Evolutionary conservation across 1,284 basidiomycete species (phyloP), one percentile per base, ranked within the genome.

Genomic region (Cutaneotrichosporon sp.): DNA sequence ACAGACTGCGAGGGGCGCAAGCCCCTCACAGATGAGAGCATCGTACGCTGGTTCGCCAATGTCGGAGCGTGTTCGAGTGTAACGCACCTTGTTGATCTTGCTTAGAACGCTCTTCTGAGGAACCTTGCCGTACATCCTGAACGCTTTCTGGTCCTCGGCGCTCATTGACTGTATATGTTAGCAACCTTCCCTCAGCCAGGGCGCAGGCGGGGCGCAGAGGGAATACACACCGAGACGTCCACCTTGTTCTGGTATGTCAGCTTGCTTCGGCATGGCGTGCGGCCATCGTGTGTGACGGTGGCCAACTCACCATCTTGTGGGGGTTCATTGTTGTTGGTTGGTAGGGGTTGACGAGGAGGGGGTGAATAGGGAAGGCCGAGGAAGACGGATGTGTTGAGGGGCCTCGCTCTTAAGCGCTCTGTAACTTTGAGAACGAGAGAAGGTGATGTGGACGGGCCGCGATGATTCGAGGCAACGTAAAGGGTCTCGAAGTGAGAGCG

Each of bases 101-200:
- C 86, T 90, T 70, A 97, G 85, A 58, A 91, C 83, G 80, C 92
- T 95, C 88, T 97, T 97, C 18, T 87, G 88, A 18, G 95, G 95
- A 34, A 97, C 84, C 82, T 95, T 96, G 68, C 95, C 95, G 82
- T 98, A 98, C 76, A 93, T 87, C 75, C 89, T 87, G 84, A 97
- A 95, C 69, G 97, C 87, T 83, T 93, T 90, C 82, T 94, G 88
- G 83, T 98, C 95, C 83, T 97, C 90, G 76, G 90, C 89, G 70
- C 86, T 88, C 82, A 97, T 82, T 77, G 88, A 88, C 91, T 96
- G 75, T 46, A 62, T 21, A 55, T 53, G 53, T 42, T 18, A 21
- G 18, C 51, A 32, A 31, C 30, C 14, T 32, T 47, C 21, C 22
- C 31, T 16, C 42, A 56, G 30, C 31, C 14, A 13, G 51, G 51